Evolutionary conservation across 805 yeast genomes (phyloP).

Genomic region (Metschnikowia proteae): DNA sequence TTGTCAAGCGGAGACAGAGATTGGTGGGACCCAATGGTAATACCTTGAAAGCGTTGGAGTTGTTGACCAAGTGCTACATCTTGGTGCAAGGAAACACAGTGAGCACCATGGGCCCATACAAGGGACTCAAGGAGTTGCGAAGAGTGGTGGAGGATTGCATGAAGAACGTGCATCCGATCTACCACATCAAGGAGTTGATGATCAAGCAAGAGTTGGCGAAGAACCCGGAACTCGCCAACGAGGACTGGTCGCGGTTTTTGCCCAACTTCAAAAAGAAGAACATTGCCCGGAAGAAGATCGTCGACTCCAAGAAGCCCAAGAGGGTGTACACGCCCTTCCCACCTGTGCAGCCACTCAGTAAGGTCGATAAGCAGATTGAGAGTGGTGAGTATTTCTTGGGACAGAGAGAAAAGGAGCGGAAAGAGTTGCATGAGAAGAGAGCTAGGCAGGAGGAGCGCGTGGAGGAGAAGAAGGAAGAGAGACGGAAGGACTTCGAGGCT

Average conservation of each 20-base stretch:
- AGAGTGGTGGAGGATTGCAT: conserved; percentile 97
- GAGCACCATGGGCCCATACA: conserved; percentile 93
- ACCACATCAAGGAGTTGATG: conserved; percentile 96
- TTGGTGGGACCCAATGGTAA: conserved; percentile 96
- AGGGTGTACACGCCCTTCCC: conserved; percentile 95
- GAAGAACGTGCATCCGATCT: conserved; percentile 96
- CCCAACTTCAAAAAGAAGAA: conserved; percentile 96
- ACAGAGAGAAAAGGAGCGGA: conserved; percentile 72
- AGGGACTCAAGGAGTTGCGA: conserved; percentile 86
- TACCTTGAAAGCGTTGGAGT: conserved; percentile 90
- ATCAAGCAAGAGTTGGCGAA: conserved; percentile 92
- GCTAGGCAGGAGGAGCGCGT: conserved; percentile 73
- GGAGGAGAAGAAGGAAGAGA: conserved; percentile 60
- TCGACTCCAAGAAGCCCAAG: conserved; percentile 60
- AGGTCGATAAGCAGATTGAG: conserved; percentile 94
- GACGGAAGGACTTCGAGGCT: conserved; percentile 76
- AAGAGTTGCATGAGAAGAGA: conserved; percentile 69
- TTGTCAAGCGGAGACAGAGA: conserved; percentile 92
- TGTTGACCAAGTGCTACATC: conserved; percentile 91
- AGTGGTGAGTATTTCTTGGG: conserved; percentile 97
- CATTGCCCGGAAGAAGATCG: conserved; percentile 86
- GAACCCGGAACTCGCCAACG: conserved; percentile 91
- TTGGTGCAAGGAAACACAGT: conserved; percentile 97
- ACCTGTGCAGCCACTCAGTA: conserved; percentile 94
- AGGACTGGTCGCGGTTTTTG: conserved; percentile 94